A percentile compares a stretch with the other conserved stretches of the same genome.
These are phyloP conservation scores for Pleurotus tuoliensis DNA, from an alignment of 768 basidiomycete genomes.

Conservation along the genomic window DNA sequence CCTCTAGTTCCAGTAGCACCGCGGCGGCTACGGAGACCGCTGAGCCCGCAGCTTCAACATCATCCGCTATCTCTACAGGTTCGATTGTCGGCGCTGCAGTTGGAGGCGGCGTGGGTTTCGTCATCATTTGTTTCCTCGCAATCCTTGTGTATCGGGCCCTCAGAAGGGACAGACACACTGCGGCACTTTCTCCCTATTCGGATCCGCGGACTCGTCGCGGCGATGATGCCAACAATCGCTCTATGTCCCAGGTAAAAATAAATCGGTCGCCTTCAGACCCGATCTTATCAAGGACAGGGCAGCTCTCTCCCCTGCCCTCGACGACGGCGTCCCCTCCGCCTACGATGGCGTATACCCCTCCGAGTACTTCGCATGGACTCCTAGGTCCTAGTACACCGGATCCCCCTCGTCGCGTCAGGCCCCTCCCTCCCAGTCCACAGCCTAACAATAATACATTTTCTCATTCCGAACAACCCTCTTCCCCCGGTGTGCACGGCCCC, in stretches of 20 bases:
- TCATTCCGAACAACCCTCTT: background rate
- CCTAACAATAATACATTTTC: background rate
- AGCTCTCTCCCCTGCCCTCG: background rate
- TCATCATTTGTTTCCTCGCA: slow-evolving; percentile 7
- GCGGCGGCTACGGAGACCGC: slow-evolving; percentile 1
- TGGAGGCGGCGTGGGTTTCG: slow-evolving; percentile 7
- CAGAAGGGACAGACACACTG: background rate
- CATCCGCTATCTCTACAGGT: background rate
- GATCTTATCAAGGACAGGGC: background rate
- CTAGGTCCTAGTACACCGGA: background rate
- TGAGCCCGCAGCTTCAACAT: background rate
- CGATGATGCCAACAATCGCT: background rate
- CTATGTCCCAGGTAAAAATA: slow-evolving; percentile 9
- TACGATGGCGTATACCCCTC: background rate
- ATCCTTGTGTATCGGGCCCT: slow-evolving; percentile 7
- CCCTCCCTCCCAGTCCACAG: slow-evolving; percentile 4
- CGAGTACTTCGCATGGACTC: background rate
- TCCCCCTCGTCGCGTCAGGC: background rate
- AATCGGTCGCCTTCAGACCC: background rate
- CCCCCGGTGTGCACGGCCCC: background rate
- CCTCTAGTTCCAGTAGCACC: too few relatives aligned
- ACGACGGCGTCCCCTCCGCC: background rate
- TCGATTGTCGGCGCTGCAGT: slow-evolving; percentile 10
- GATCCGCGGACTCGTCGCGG: background rate
- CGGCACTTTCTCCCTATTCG: background rate